Evolutionary conservation across 2,329 filamentous ascomycete genomes (phyloP), one percentile per base, ranked within the genome.

Genomic region (Sporothrix pallida): DNA sequence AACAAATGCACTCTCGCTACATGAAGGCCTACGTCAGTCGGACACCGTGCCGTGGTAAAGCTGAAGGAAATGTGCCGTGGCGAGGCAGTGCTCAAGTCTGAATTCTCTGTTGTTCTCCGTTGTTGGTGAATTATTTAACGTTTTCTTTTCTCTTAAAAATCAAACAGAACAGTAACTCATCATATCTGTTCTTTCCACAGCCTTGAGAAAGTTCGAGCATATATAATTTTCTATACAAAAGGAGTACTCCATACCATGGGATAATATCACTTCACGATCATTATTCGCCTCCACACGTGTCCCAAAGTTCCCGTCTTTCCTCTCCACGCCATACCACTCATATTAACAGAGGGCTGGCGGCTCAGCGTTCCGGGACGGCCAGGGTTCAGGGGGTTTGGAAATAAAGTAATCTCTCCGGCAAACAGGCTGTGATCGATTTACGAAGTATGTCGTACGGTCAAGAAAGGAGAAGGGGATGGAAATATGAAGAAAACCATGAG

Each of bases 391-490:
- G 48, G 65, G n/a, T 7, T n/a, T 44, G 17, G 50, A 70, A 37
- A 70, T 70, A 70, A 42, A 56, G 67, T 56, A 56, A 56, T 70
- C 31, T 56, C 48, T 56, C 67, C 67, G 50, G 50, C 48, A 70
- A 44, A 70, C 26, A 70, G 67, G 23, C 65, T 31, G 63, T 48
- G 63, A 31, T 52, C 44, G 65, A 50, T 50, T 46, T 37, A 68
- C 23, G 15, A 26, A 3, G n/a, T 20, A 17, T 17, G 3, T 5
- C 48, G 12, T 46, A 52, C 12, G n/a, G 15, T 17, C 3, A 13
- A 1, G 20, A 54, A 20, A 52, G 48, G 58, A n/a, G 37, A 65
- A 56, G 17, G 23, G 48, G 67, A 56, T 54, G 46, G 20, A 23
- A 37, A 31, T n/a, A 68, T 50, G 46, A 52, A 15, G 44, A 37